Evolutionary conservation across 78 protist species (phyloP).

Genomic region (Creolimax fragrantissima): DNA sequence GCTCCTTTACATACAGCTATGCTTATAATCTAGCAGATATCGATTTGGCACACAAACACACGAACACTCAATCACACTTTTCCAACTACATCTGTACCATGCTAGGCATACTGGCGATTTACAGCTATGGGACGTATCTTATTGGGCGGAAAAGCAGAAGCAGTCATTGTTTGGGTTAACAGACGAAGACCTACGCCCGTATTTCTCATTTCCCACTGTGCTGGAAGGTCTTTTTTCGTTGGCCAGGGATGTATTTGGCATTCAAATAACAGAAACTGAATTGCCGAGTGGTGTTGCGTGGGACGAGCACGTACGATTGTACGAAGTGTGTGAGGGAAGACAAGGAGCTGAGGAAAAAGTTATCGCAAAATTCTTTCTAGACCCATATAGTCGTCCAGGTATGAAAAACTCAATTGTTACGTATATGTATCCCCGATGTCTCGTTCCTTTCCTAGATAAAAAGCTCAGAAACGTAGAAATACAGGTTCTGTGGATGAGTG

Average conservation of each 20-base stretch:
- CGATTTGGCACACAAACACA: too few relatives aligned
- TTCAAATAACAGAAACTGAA: not conserved
- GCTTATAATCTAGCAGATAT: too few relatives aligned
- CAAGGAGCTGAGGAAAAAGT: not conserved
- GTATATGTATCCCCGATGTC: too few relatives aligned
- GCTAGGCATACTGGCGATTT: not conserved
- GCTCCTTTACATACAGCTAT: too few relatives aligned
- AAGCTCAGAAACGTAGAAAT: too few relatives aligned
- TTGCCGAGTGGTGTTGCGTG: not conserved
- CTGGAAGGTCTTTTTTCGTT: slow-evolving; percentile 31
- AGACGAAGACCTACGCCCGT: slow-evolving; percentile 19
- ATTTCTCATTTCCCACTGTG: slow-evolving; percentile 24
- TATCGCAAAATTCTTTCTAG: not conserved
- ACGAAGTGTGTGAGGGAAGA: not conserved
- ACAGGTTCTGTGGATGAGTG: too few relatives aligned
- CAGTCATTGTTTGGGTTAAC: not conserved
- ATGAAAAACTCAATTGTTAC: too few relatives aligned
- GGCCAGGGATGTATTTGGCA: not conserved
- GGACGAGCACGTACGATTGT: slow-evolving; percentile 21
- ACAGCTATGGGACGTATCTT: not conserved
- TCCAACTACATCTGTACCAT: too few relatives aligned
- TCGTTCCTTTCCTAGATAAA: too few relatives aligned
- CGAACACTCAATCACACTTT: too few relatives aligned
- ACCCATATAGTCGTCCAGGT: not conserved
- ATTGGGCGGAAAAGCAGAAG: not conserved